Evolutionary conservation across 1,284 basidiomycete genomes (phyloP).

Genomic region (Puccinia brachypodii): DNA sequence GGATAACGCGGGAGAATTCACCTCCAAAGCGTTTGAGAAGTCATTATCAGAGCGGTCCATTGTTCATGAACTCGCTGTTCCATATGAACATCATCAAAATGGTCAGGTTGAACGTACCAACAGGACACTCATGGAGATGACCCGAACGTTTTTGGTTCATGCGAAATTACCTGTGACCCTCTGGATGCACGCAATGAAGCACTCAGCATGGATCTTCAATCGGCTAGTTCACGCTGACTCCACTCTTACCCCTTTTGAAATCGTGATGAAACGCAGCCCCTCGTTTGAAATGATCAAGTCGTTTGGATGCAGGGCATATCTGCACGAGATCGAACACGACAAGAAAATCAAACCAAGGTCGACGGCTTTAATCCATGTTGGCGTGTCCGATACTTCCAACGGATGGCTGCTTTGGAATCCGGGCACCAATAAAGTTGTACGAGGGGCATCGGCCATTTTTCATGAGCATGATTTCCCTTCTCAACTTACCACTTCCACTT

Average conservation of each 20-base stretch:
- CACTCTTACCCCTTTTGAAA: background rate
- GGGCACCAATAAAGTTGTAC: too few relatives aligned
- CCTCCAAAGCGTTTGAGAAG: background rate
- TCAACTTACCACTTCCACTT: too few relatives aligned
- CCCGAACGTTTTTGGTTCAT: background rate
- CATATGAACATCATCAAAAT: background rate
- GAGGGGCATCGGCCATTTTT: too few relatives aligned
- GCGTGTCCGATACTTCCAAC: too few relatives aligned
- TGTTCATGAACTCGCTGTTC: background rate
- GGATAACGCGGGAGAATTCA: background rate
- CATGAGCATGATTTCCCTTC: too few relatives aligned
- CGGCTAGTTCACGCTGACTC: background rate
- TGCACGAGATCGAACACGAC: too few relatives aligned
- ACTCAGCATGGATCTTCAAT: background rate
- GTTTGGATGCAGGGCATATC: background rate
- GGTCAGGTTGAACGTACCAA: background rate
- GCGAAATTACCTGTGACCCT: background rate
- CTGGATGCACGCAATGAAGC: background rate
- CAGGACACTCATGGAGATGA: background rate
- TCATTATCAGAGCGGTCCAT: background rate
- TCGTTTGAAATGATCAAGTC: background rate
- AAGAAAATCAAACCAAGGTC: too few relatives aligned
- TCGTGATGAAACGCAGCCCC: background rate
- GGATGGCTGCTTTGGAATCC: background rate
- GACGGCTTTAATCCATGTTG: too few relatives aligned